Evolutionary conservation across 1,284 basidiomycete species (phyloP), one percentile per base, ranked within the genome.

Genomic region (Tilletia horrida): DNA sequence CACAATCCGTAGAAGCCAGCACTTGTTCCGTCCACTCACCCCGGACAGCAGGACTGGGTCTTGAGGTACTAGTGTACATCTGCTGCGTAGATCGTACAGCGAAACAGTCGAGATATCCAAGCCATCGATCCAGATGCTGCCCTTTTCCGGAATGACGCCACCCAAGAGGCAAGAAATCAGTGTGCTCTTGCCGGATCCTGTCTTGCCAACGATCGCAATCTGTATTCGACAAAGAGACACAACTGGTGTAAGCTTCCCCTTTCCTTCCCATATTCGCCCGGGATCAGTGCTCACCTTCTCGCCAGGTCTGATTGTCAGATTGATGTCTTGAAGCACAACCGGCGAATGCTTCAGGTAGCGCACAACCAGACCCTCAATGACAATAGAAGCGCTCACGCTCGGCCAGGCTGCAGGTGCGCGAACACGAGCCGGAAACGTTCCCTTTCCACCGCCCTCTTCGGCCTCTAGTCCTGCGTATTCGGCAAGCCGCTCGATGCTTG

Each of bases 381-480:
- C 80, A 35, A 91, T 78, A 45, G 90, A 83, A 0, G 84, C 76
- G 3, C 42, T 4, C 18, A 64, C 52, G 2, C 88, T 85, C 0
- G 91, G 88, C 81, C 81, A 82, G 0, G 62, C 69, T 0, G 81
- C 77, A 0, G 81, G 81, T 1, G 77, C 71, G 2, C 68, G 66
- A 23, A 21, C 25, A 0, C 59, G 66, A 1, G 65, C 66, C 1
- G 64, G 45, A 16, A 66, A 47, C n/a, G 27, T 27, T 50, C 45
- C 9, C 4, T 44, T 35, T 67, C 71, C 1, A 27, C 71, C 23
- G 27, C 35, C 48, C 3, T 91, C 88, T 79, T 94, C 93, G 77
- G 91, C 90, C 0, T 91, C 90, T n/a, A 94, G 85, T 64, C 90
- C 86, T 21, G 94, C 86, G 78, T 94, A 95, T 83, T 95, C 93